phyloP scores from a whole-genome alignment of 345 rosid species.

The Eucalyptus guilfoylei region DNA sequence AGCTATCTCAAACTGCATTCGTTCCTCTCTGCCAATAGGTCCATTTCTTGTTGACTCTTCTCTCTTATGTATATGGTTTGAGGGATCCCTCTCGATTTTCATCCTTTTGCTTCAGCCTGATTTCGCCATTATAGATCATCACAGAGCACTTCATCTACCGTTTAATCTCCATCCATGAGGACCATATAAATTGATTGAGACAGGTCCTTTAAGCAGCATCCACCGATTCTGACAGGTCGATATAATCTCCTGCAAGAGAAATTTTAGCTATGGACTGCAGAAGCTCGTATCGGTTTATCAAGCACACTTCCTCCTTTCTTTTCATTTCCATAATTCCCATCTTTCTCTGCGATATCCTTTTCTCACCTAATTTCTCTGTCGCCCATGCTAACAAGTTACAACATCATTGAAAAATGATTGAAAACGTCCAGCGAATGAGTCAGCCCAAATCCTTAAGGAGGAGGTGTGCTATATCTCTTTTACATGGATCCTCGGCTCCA shows the following conservation, averaged over 20 bases:
- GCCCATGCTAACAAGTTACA: not conserved
- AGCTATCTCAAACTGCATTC: not conserved
- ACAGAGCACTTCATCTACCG: not conserved
- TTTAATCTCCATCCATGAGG: not conserved
- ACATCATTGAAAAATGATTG: not conserved
- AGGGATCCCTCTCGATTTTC: not conserved
- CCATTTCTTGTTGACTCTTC: not conserved
- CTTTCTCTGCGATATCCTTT: not conserved
- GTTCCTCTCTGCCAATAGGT: not conserved
- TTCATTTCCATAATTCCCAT: not conserved
- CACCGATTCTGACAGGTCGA: not conserved
- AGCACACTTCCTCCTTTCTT: not conserved
- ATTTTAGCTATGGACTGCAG: not conserved
- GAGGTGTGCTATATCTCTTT: not conserved
- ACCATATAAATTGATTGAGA: not conserved
- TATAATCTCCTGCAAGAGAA: not conserved
- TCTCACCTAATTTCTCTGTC: not conserved
- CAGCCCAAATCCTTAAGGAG: not conserved
- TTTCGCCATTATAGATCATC: not conserved
- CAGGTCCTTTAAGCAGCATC: not conserved
- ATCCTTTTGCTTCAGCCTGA: not conserved
- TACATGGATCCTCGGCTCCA: not conserved
- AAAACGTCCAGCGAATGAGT: not conserved
- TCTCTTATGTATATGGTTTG: not conserved
- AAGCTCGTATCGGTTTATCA: not conserved